phyloP scores from a whole-genome alignment of 345 rosid species.

The Brassica napus region DNA sequence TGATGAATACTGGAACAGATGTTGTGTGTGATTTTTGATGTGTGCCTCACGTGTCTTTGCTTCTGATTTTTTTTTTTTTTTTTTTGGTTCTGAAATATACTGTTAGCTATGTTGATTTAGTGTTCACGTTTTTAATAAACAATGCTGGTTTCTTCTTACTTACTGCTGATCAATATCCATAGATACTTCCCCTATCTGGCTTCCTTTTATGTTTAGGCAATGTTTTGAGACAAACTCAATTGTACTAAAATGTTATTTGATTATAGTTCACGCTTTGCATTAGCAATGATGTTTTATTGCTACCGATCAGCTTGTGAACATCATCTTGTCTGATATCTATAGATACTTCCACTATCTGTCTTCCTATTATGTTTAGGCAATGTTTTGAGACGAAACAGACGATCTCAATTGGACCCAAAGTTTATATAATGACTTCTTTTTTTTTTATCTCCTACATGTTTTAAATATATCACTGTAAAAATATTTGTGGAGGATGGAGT shows the following conservation, averaged over 20 bases:
- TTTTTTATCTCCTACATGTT: no score
- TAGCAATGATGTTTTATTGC: no score
- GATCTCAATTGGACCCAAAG: no score
- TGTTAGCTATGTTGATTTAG: background rate
- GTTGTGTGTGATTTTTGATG: constrained; percentile 1
- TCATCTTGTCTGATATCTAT: no score
- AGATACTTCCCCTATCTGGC: constrained; percentile 7
- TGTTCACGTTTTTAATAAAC: background rate
- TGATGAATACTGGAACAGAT: background rate
- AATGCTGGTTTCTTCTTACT: constrained; percentile 11
- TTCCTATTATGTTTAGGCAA: no score
- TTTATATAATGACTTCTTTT: no score
- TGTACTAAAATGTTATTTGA: no score
- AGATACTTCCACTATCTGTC: no score
- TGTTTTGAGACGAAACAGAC: no score
- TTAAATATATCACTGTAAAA: no score
- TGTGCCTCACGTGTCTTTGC: background rate
- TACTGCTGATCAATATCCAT: background rate
- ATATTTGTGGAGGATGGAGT: background rate
- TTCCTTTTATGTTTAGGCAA: constrained; percentile 5
- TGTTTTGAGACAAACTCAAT: background rate
- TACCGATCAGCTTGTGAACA: no score
- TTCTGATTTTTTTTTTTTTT: background rate
- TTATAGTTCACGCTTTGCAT: no score
- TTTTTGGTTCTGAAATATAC: background rate